Base-by-base conservation (phyloP, 2,329 filamentous ascomycete species). In the Bipolaris cookei region DNA sequence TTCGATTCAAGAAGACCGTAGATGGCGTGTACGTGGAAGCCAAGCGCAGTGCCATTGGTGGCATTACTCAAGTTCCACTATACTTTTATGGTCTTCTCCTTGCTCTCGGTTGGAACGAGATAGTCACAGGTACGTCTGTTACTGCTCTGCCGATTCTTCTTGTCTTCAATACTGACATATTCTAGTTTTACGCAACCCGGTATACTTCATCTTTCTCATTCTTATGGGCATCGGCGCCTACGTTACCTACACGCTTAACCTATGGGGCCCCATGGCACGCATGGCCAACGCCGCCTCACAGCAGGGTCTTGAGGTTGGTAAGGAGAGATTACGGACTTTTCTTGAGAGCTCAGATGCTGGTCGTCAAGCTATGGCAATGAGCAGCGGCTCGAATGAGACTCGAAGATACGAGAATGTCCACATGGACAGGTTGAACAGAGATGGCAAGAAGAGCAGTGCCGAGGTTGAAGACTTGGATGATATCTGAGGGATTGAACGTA, bases 1-100 rank as follows among this genome's bases (percentile, higher is more conserved):
- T 96, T 13, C 86, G 95, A 53, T 99, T 99, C 84, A 98, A 97
- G 84, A 98, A 98, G 84, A 95, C 92, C 34, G 95, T 95, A 1
- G 95, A 99, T 74, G 95, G 93, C 6, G 94, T 99, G 3, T 99
- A 97, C 70, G 93, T 99, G 39, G 95, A 99, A 80, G 95, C 95
- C 47, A 99, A 99, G 84, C 87, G 95, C 56, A 93, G 94, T 74
- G 95, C 95, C 39, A 96, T 99, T 73, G 95, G 95, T 52, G 93
- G 94, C 55, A 91, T 99, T 68, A 91, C 93, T 4, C 93, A 97
- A 77, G 88, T 99, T 47, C 95, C 95, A 5, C 80, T 96, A 60
- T 98, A 97, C 78, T 97, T 99, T 77, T 99, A 97, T 70, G 91
- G 87, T 39, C 77, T 98, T 54, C 82, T 99, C 54, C 81, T 99